phyloP scores from a whole-genome alignment of 768 basidiomycete genomes.

The Trametes cinnabarina region DNA sequence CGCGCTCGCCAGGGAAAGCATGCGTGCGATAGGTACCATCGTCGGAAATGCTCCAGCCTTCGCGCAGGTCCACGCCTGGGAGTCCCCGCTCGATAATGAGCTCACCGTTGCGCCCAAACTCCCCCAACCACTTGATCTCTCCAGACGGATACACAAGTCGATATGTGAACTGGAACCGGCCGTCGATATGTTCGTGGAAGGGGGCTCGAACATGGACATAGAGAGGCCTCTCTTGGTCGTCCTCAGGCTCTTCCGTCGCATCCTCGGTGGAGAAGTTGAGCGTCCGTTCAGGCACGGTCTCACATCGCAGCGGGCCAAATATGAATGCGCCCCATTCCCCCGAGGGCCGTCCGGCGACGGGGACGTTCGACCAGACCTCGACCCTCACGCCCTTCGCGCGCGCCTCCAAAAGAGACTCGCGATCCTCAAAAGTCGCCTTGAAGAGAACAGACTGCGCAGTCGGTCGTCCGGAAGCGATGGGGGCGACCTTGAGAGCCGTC shows the following conservation, averaged over 20 bases:
- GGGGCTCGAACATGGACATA: conserved; percentile 19
- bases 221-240: conserved; percentile 3
- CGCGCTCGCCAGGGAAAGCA: conserved; percentile 1
- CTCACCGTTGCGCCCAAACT: conserved; percentile 24
- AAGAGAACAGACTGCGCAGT: conserved; percentile 21
- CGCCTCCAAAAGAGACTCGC: conserved; percentile 22
- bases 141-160: conserved; percentile 28
- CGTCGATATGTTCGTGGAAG: conserved; percentile 7
- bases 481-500: conserved; percentile 12
- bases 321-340: conserved; percentile 28
- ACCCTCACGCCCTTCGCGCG: conserved; percentile 21
- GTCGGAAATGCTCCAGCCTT: conserved; percentile 17
- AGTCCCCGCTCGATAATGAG: conserved; percentile 21
- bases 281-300: not conserved
- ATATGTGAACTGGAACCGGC: conserved; percentile 28
- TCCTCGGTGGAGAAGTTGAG: conserved; percentile 4
- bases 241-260: not conserved
- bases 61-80: conserved; percentile 17
- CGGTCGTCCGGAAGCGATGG: conserved; percentile 1
- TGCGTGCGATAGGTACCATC: conserved; percentile 10
- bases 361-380: conserved; percentile 33
- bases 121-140: conserved; percentile 26
- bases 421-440: conserved; percentile 25
- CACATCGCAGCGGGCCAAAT: conserved; percentile 17
- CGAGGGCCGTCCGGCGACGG: conserved; percentile 15